Conservation (phyloP, 345 rosid species). For the Salix exigua region DNA sequence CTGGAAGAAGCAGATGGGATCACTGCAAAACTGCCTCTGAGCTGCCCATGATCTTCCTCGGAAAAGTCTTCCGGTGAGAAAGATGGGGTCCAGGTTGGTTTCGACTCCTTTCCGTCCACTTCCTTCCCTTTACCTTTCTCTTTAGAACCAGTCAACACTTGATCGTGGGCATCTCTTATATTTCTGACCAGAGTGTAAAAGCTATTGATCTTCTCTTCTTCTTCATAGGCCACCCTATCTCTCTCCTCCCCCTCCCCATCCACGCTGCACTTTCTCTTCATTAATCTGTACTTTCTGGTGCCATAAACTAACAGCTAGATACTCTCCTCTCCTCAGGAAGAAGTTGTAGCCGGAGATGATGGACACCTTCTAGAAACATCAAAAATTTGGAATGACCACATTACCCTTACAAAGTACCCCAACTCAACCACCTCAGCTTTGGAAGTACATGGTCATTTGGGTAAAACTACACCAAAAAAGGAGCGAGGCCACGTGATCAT, state of each 20-base stretch:
- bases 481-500: too few species aligned
- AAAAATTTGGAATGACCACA: neutral
- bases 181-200: constrained; percentile 15
- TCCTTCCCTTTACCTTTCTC: neutral
- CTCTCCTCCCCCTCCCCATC: neutral
- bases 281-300: neutral
- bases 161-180: constrained; percentile 9
- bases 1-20: neutral
- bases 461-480: neutral
- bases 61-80: constrained; percentile 20
- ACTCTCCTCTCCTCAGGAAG: too few species aligned
- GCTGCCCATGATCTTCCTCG: neutral
- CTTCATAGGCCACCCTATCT: neutral
- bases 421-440: neutral
- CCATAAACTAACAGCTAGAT: too few species aligned
- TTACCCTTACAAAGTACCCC: neutral
- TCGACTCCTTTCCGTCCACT: neutral
- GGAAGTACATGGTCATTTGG: neutral
- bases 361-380: neutral
- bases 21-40: neutral
- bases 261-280: constrained; percentile 4
- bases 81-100: constrained; percentile 12
- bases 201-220: constrained; percentile 7
- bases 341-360: too few species aligned
- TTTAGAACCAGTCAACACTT: constrained; percentile 2